phyloP scores from a whole-genome alignment of 352 stramenopile genomes.

The Pythium insidiosum region DNA sequence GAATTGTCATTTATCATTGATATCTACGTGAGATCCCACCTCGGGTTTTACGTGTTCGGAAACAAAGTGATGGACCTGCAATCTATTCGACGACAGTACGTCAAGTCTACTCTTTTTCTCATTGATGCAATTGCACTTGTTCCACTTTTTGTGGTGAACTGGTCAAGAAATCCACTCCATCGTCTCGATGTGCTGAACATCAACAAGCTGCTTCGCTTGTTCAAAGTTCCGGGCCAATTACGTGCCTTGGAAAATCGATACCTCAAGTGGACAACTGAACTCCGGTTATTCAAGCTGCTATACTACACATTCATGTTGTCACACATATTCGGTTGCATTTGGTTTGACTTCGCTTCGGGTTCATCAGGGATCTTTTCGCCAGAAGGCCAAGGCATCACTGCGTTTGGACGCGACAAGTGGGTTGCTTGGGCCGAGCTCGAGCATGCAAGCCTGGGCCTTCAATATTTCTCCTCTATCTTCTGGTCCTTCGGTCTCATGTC shows the following conservation, averaged over 20 bases:
- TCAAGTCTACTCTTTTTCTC: slow-evolving; percentile 24
- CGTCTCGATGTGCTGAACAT: slow-evolving; percentile 37
- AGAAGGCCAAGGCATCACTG: background rate
- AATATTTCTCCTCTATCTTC: slow-evolving; percentile 29
- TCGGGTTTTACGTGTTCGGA: slow-evolving; percentile 38
- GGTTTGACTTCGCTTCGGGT: slow-evolving; percentile 42
- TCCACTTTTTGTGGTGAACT: slow-evolving; percentile 36
- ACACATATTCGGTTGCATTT: slow-evolving; percentile 44
- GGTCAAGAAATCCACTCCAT: slow-evolving; percentile 1
- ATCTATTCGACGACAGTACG: slow-evolving; percentile 25
- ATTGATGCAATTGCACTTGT: slow-evolving; percentile 30
- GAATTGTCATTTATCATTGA: slow-evolving; percentile 37
- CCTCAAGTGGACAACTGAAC: slow-evolving; percentile 29
- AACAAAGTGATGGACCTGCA: slow-evolving; percentile 41
- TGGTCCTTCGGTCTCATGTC: slow-evolving; percentile 40
- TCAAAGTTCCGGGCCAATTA: slow-evolving; percentile 38
- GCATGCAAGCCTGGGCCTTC: slow-evolving; percentile 6
- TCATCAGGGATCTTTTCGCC: slow-evolving; percentile 19
- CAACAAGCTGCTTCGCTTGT: slow-evolving; percentile 37
- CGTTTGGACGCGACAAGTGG: slow-evolving; percentile 39
- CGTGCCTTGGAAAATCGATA: slow-evolving; percentile 33
- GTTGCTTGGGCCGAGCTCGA: slow-evolving; percentile 20
- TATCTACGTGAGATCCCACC: slow-evolving; percentile 27
- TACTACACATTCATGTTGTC: slow-evolving; percentile 47
- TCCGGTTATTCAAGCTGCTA: slow-evolving; percentile 42